Conservation (phyloP, 257 asterid genomes). For the Schizonepeta tenuifolia region DNA sequence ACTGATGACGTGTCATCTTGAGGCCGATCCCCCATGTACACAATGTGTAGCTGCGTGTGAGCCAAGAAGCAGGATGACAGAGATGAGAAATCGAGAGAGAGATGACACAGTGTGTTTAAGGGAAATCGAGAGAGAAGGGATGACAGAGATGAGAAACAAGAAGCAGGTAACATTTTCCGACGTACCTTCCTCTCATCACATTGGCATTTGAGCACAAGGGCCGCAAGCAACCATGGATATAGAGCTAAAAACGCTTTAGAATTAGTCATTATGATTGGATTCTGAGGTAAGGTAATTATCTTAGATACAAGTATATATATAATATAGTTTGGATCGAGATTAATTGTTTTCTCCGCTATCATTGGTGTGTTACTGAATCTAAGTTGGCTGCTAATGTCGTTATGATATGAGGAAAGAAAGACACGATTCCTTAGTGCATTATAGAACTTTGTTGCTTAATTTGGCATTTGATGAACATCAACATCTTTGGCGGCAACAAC, state of each 20-base stretch:
- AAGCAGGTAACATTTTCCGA: neutral
- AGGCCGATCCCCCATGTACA: conserved; percentile 46
- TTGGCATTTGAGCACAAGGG: conserved; percentile 39
- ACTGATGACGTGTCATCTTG: conserved; percentile 1
- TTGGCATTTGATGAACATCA: neutral
- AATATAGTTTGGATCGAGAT: neutral
- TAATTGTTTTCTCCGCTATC: conserved; percentile 32
- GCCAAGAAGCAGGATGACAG: neutral
- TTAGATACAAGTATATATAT: conserved; percentile 3
- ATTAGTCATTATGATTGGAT: conserved; percentile 27
- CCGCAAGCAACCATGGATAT: conserved; percentile 29
- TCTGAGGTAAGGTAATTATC: neutral
- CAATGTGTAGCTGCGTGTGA: conserved; percentile 38
- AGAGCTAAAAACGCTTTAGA: neutral
- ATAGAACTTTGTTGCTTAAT: neutral
- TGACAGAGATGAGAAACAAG: neutral
- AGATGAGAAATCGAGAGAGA: neutral
- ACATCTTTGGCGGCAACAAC: conserved; percentile 27
- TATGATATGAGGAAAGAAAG: neutral
- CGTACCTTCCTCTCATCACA: conserved; percentile 40
- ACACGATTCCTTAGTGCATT: neutral
- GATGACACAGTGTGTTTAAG: too few relatives aligned
- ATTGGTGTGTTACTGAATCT: neutral
- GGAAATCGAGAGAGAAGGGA: neutral
- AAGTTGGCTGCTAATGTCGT: neutral